These are phyloP conservation scores for Arxiozyma heterogenica DNA, from an alignment of 1,139 yeast species.

Conservation along the genomic window DNA sequence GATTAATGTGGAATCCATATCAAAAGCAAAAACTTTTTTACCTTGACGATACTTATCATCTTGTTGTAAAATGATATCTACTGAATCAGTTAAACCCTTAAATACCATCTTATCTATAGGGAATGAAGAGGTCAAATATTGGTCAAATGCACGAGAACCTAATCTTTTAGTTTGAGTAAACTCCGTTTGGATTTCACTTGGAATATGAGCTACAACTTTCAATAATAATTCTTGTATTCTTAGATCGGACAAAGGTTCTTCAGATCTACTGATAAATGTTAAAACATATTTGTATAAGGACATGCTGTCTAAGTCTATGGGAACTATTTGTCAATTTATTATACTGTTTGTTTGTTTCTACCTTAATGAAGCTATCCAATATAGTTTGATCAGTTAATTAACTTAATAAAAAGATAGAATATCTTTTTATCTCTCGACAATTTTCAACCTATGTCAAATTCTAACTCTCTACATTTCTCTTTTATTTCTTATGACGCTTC, in stretches of 20 bases:
- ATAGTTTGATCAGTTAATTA: neutral
- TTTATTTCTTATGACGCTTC: too few relatives aligned
- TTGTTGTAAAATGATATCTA: slow-evolving; percentile 43
- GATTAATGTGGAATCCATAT: slow-evolving; percentile 96
- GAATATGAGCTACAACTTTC: neutral
- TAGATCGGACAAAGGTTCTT: neutral
- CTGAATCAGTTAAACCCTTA: slow-evolving; percentile 8
- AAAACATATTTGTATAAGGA: slow-evolving; percentile 2
- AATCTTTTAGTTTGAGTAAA: slow-evolving; percentile 8
- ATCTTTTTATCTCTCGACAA: neutral
- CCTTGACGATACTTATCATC: slow-evolving; percentile 36
- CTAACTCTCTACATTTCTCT: too few relatives aligned
- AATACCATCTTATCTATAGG: neutral
- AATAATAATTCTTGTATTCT: neutral
- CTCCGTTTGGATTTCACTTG: neutral
- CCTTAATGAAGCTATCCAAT: slow-evolving; percentile 48
- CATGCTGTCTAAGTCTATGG: neutral
- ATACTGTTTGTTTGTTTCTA: slow-evolving; percentile 30
- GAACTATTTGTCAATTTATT: neutral
- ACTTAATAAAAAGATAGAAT: too few relatives aligned
- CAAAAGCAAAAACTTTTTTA: slow-evolving; percentile 74
- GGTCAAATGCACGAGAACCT: slow-evolving; percentile 15
- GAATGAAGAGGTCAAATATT: slow-evolving; percentile 7
- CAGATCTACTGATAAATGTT: slow-evolving; percentile 3
- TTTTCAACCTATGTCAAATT: too few relatives aligned